Percentiles rank a stretch among this genome's conserved stretches.
Evolutionary conservation across 1,139 yeast species (phyloP).

Genomic region (Scheffersomyces insectosa): DNA sequence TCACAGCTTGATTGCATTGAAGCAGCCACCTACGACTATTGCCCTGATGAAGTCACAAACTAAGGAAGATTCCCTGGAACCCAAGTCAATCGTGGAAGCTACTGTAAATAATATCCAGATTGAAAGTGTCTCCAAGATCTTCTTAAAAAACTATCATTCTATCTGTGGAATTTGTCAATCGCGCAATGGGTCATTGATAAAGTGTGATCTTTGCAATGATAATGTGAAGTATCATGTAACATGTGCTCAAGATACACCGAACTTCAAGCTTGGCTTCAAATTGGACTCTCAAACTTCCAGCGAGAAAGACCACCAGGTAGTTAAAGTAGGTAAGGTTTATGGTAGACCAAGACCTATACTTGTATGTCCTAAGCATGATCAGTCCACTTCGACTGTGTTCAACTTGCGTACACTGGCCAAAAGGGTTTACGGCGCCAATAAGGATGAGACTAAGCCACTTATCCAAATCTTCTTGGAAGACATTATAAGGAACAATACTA

Average conservation of each 20-base stretch:
- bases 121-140: slow-evolving; percentile 31
- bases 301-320: slow-evolving; percentile 19
- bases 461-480: slow-evolving; percentile 48
- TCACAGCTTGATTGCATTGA: slow-evolving; percentile 23
- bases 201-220: slow-evolving; percentile 29
- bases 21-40: slow-evolving; percentile 23
- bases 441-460: slow-evolving; percentile 35
- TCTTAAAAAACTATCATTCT: slow-evolving; percentile 22
- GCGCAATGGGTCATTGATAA: slow-evolving; percentile 30
- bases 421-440: slow-evolving; percentile 22
- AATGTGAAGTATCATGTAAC: slow-evolving; percentile 53
- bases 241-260: slow-evolving; percentile 59
- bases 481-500: slow-evolving; percentile 20
- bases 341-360: slow-evolving; percentile 48
- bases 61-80: slow-evolving; percentile 8
- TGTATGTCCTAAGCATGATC: slow-evolving; percentile 42
- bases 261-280: slow-evolving; percentile 48
- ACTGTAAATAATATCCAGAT: slow-evolving; percentile 22
- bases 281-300: slow-evolving; percentile 22
- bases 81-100: slow-evolving; percentile 17
- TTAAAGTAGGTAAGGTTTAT: slow-evolving; percentile 27
- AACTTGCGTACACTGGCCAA: slow-evolving; percentile 36
- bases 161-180: slow-evolving; percentile 32
- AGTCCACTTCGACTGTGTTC: slow-evolving; percentile 12
- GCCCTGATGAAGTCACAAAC: slow-evolving; percentile 4